A percentile compares a stretch with the other conserved stretches of the same genome.
phyloP scores from a whole-genome alignment of 805 yeast species.

The Sugiyamaella boreocaroliniensis region DNA sequence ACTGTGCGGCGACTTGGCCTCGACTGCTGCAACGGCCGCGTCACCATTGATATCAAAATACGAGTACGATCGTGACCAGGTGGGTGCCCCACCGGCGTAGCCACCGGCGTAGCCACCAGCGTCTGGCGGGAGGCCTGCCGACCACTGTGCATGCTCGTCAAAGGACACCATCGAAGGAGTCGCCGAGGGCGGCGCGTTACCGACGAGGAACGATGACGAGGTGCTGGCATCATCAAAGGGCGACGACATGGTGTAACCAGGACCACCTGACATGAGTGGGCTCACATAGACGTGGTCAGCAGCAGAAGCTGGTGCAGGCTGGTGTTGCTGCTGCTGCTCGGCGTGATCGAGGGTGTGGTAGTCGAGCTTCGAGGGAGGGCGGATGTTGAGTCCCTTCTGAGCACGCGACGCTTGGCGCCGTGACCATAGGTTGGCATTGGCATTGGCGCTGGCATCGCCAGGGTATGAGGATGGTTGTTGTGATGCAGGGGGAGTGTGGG shows the following conservation, averaged over 20 bases:
- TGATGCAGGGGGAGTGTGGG: not conserved
- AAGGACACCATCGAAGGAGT: slow-evolving; percentile 2
- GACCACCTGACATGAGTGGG: not conserved
- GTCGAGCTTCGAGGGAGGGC: slow-evolving; percentile 4
- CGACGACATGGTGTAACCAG: slow-evolving; percentile 1
- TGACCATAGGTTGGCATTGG: slow-evolving; percentile 12
- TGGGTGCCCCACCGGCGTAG: not conserved
- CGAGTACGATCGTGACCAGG: slow-evolving; percentile 2
- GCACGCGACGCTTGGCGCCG: slow-evolving; percentile 16
- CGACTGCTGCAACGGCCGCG: not conserved
- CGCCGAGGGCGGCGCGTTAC: slow-evolving; percentile 3
- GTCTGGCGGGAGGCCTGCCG: not conserved
- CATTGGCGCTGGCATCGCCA: not conserved
- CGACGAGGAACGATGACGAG: slow-evolving; percentile 1
- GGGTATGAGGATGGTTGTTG: not conserved
- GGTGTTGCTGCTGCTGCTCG: not conserved
- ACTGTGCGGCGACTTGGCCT: slow-evolving; percentile 6
- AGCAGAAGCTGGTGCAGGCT: not conserved
- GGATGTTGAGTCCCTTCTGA: slow-evolving; percentile 9
- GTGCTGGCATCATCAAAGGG: slow-evolving; percentile 3
- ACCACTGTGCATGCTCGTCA: slow-evolving; percentile 3
- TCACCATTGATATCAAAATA: slow-evolving; percentile 6
- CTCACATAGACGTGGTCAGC: not conserved
- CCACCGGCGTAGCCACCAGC: not conserved
- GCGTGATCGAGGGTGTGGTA: not conserved